Evolutionary conservation across 441 rosid genomes (phyloP), one percentile per base, ranked within the genome.

Genomic region (Daphne laureola): DNA sequence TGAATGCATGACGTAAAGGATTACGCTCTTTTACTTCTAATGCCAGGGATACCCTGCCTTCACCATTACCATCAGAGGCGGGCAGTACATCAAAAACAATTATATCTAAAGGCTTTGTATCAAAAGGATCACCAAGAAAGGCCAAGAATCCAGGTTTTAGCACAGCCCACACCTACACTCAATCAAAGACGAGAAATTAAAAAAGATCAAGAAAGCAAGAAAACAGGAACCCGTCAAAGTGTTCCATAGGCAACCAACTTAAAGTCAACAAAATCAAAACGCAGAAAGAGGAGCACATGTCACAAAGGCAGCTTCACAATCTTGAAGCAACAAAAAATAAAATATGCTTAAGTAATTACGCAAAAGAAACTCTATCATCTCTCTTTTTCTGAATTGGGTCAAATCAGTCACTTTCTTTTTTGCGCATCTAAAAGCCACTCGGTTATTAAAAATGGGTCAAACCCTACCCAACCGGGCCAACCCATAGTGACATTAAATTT

Each of bases 121-220:
- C 98, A 46, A 87, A 74, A 23, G 99, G 96, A 70, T 94, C 96
- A 38, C 71, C 90, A 67, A 94, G 70, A 52, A 90, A 76, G 61
- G 98, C 98, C 71, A 94, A 78, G 77, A 94, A 94, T 72, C 99
- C 96, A 49, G 96, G 96, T 79, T 94, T 94, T 66, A 90, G 67
- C 41, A 90, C 96, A 59, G 96, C 99, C 98, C 98, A 94, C 66
- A 90, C 98, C 98, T 94, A 76, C 51, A 77, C 38, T 63, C 59
- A 67, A 53, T 35, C 17, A 75, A 36, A 54, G 17, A 43, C 4
- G 1, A 31, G 43, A 7, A 55, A 31, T 5, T 5, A 31, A 31
- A 31, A 31, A 31, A 7, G 8, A 31, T 5, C 1, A 31, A 31
- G 36, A 31, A 31, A 31, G 1, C 4, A 31, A 31, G 6, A 8